Evolutionary conservation across 306 rosid genomes (phyloP), one percentile per base, ranked within the genome.

Genomic region (Cucurbita pepo): DNA sequence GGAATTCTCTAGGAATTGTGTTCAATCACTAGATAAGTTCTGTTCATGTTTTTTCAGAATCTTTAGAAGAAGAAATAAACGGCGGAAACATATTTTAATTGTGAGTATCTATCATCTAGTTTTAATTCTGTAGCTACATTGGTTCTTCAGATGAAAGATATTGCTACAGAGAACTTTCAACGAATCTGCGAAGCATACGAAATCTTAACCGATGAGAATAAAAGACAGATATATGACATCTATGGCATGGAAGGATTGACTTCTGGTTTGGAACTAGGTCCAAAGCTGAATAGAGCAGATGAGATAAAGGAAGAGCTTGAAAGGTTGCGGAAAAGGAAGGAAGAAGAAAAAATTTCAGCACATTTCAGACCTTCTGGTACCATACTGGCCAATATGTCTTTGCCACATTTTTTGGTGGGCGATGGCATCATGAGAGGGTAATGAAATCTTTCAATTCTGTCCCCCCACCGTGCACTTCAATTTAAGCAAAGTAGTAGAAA

Each of bases 241-340:
- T 95, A 95, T 81, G 97, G 97, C 10, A 89, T 95, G 96, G 96
- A 91, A 82, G 97, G 97, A 7, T 78, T 95, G 88, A 79, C 71
- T 34, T 85, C 95, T 57, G 97, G 99, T 78, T 80, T 95, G 86
- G 97, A 95, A 73, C 85, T 95, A 73, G 99, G 97, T 76, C 71
- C 92, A 1, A 91, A 76, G 80, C 86, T 95, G 56, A 77, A 85
- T 61, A 88, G 72, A 80, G 96, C 85, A 7, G 91, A 91, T 59
- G 96, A 91, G 84, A 74, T 95, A 18, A 95, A 85, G 85, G 95
- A 82, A 10, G 96, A 91, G 69, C 85, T 95, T 59, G 97, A 89
- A 78, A 88, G 85, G 71, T 48, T 95, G 44, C 84, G 83, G 55
- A 81, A 67, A 80, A 75, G 76, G 86, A 86, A 81, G 87, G 96